A percentile compares a stretch with the other conserved stretches of the same genome.
phyloP scores from a whole-genome alignment of 805 yeast species.

The Pichia exigua region DNA sequence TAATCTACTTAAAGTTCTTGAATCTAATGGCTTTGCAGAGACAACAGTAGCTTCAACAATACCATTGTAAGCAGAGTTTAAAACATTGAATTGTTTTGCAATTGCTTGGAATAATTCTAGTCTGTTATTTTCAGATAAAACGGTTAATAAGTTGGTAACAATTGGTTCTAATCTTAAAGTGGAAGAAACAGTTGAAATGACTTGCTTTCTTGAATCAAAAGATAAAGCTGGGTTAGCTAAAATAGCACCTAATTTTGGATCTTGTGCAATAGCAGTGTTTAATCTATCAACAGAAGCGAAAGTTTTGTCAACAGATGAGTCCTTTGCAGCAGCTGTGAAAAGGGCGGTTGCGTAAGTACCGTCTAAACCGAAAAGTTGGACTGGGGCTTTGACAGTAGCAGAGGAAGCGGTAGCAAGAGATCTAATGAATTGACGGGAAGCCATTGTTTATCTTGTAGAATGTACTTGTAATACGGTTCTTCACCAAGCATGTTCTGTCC shows the following conservation, averaged over 20 bases:
- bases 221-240: slow-evolving; percentile 82
- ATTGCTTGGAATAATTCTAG: slow-evolving; percentile 60
- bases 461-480: background rate
- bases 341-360: slow-evolving; percentile 97
- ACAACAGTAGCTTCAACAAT: slow-evolving; percentile 89
- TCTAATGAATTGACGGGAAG: slow-evolving; percentile 61
- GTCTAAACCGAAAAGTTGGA: slow-evolving; percentile 89
- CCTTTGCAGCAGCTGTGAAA: slow-evolving; percentile 84
- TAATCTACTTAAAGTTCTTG: slow-evolving; percentile 68
- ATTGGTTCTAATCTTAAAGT: slow-evolving; percentile 53
- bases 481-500: background rate
- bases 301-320: slow-evolving; percentile 58
- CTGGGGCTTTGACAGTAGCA: slow-evolving; percentile 62
- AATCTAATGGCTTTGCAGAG: slow-evolving; percentile 77
- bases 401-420: slow-evolving; percentile 58
- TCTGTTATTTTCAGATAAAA: slow-evolving; percentile 93
- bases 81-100: slow-evolving; percentile 61
- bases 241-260: slow-evolving; percentile 52
- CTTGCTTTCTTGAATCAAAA: slow-evolving; percentile 60
- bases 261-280: slow-evolving; percentile 47
- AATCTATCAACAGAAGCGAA: slow-evolving; percentile 61
- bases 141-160: slow-evolving; percentile 70
- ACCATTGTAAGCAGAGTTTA: slow-evolving; percentile 86
- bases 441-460: slow-evolving; percentile 31
- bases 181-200: slow-evolving; percentile 51